These are phyloP conservation scores for Gelatoporia subvermispora DNA, from an alignment of 768 basidiomycete species.

Conservation along the genomic window DNA sequence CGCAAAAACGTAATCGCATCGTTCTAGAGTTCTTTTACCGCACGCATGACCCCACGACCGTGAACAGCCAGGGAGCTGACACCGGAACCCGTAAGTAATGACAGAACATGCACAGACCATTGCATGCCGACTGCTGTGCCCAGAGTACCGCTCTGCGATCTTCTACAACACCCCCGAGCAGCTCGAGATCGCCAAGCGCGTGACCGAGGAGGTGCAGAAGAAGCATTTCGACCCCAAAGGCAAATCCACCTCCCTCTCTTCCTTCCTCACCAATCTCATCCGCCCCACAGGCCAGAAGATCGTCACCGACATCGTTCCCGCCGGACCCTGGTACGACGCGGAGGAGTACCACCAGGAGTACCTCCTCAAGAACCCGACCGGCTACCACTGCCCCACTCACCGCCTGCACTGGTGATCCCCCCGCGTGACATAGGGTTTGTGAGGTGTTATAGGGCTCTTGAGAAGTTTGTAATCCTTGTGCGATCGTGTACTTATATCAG, in stretches of 20 bases:
- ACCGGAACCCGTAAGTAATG: constrained; percentile 64
- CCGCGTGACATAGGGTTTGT: not conserved
- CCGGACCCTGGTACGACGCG: constrained; percentile 76
- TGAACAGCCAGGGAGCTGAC: constrained; percentile 76
- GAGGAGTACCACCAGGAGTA: constrained; percentile 85
- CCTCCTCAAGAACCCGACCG: constrained; percentile 75
- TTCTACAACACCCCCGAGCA: constrained; percentile 79
- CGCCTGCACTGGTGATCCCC: constrained; percentile 66
- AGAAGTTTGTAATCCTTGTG: too few species aligned
- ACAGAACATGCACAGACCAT: too few species aligned
- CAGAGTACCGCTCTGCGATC: constrained; percentile 93
- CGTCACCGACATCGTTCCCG: constrained; percentile 68
- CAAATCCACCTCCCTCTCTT: not conserved
- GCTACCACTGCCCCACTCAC: constrained; percentile 93
- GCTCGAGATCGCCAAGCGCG: constrained; percentile 59
- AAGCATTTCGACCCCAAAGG: constrained; percentile 71
- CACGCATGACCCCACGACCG: constrained; percentile 87
- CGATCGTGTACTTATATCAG: not conserved
- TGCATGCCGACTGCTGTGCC: not conserved
- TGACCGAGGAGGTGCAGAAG: constrained; percentile 79
- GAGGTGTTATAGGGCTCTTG: not conserved
- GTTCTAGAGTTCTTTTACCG: constrained; percentile 88
- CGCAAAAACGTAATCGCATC: not conserved
- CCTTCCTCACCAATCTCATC: not conserved
- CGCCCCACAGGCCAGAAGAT: constrained; percentile 51